Evolutionary conservation across 805 yeast species (phyloP).

Genomic region (Candida sonorensis): DNA sequence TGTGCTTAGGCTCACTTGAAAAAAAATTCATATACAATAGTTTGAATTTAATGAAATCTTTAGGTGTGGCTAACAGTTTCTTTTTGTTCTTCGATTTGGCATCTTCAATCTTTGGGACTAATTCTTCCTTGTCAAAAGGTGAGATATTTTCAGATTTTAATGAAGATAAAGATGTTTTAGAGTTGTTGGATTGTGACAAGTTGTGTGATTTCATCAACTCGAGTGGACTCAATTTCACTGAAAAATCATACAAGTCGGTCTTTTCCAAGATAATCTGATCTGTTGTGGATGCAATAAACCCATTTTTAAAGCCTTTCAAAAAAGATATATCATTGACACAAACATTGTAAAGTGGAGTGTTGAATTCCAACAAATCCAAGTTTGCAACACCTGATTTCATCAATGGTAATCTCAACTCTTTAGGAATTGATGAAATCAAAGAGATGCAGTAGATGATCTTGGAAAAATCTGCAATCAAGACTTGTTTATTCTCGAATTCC

Average conservation of each 20-base stretch:
- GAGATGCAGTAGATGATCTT: slow-evolving; percentile 53
- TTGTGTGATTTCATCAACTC: slow-evolving; percentile 1
- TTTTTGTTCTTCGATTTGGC: slow-evolving; percentile 4
- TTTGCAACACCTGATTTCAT: slow-evolving; percentile 22
- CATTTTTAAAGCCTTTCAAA: slow-evolving; percentile 22
- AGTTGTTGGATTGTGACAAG: too few relatives aligned
- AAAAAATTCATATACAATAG: slow-evolving; percentile 18
- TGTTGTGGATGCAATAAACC: slow-evolving; percentile 56
- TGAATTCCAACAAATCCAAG: slow-evolving; percentile 21
- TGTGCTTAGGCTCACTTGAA: slow-evolving; percentile 1
- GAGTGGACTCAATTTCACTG: slow-evolving; percentile 23
- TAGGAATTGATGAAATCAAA: slow-evolving; percentile 57
- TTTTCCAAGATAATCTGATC: slow-evolving; percentile 61
- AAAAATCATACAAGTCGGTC: slow-evolving; percentile 41
- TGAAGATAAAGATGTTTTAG: too few relatives aligned
- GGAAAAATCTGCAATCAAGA: slow-evolving; percentile 32
- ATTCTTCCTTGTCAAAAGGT: slow-evolving; percentile 6
- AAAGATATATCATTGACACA: slow-evolving; percentile 51
- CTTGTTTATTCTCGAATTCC: too few relatives aligned
- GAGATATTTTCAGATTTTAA: not conserved
- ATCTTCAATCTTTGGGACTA: slow-evolving; percentile 18
- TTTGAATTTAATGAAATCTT: slow-evolving; percentile 31
- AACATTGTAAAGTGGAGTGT: slow-evolving; percentile 54
- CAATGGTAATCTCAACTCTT: slow-evolving; percentile 32
- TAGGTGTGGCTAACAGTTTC: slow-evolving; percentile 25